Evolutionary conservation across 2,329 filamentous ascomycete genomes (phyloP).

Genomic region (Aspergillus japonicus): DNA sequence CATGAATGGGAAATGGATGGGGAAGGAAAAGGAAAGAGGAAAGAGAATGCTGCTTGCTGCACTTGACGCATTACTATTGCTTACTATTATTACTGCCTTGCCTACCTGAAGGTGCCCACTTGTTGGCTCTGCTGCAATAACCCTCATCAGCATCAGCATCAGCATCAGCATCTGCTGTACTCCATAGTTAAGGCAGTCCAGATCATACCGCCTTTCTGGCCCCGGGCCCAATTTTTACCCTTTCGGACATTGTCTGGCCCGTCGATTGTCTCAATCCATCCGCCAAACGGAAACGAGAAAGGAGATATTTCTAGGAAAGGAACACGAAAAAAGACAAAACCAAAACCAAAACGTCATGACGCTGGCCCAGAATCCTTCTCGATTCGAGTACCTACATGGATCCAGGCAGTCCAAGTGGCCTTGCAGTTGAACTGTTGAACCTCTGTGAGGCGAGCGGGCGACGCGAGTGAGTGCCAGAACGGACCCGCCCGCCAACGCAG

Average conservation of each 20-base stretch:
- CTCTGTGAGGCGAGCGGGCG: constrained; percentile 23
- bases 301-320: no score
- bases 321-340: background rate
- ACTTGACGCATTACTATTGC: background rate
- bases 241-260: background rate
- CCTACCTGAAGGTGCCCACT: background rate
- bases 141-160: background rate
- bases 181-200: background rate
- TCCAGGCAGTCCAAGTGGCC: constrained; percentile 25
- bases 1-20: no score
- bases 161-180: background rate
- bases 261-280: background rate
- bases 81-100: background rate
- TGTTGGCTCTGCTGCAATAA: background rate
- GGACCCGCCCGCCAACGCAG: constrained; percentile 26
- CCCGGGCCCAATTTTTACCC: background rate
- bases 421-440: constrained; percentile 19
- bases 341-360: background rate
- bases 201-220: constrained; percentile 4
- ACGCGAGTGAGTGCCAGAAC: background rate
- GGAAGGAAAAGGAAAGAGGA: no score
- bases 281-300: background rate
- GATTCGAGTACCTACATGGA: constrained; percentile 21
- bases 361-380: constrained; percentile 4
- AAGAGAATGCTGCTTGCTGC: background rate